Base-by-base conservation (phyloP, 192 early-diverging fungal species). In the Lobosporangium transversale region DNA sequence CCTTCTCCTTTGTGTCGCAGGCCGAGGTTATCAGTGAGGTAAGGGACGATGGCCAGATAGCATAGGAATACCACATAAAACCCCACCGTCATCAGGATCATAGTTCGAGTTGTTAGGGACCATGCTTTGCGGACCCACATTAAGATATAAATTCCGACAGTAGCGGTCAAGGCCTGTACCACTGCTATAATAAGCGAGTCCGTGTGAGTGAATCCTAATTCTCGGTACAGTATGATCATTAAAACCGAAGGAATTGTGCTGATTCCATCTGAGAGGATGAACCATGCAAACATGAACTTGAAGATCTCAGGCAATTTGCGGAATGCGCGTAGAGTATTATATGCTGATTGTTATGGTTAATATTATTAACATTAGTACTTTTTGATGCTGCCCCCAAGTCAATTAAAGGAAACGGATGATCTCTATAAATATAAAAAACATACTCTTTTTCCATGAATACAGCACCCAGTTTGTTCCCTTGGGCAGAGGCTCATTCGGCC, bases 261-360 rank as follows among this genome's bases (percentile, higher is more conserved):
- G 62, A 86, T 76, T 2, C 83, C 86, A 60, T 92, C 91, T 18
- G 86, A 84, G 49, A 86, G 85, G 42, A 91, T 79, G 66, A 90
- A 91, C 87, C 87, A 92, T 0, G 82, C 80, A 0, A 87, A n/a
- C 43, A 92, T 81, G 62, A 90, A 89, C 57, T 80, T 74, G 75
- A 86, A 87, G 20, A 84, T 71, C 27, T 86, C 64, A 14, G 76
- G 58, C 0, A 91, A 68, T 58, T 85, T 58, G 10, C 66, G 45
- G 24, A 82, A 69, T 18, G 68, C 58, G 6, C 15, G 18, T 14
- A 85, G 30, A 0, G 86, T 85, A 17, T 47, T 79, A 49, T 45
- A 55, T 0, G 78, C 75, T 79, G 33, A n/a, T n/a, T n/a, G n/a
- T n/a, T n/a, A n/a, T n/a, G n/a, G n/a, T n/a, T n/a, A n/a, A n/a